Conservation (phyloP, 2,329 filamentous ascomycete species). For the Cyphellophora attinorum region DNA sequence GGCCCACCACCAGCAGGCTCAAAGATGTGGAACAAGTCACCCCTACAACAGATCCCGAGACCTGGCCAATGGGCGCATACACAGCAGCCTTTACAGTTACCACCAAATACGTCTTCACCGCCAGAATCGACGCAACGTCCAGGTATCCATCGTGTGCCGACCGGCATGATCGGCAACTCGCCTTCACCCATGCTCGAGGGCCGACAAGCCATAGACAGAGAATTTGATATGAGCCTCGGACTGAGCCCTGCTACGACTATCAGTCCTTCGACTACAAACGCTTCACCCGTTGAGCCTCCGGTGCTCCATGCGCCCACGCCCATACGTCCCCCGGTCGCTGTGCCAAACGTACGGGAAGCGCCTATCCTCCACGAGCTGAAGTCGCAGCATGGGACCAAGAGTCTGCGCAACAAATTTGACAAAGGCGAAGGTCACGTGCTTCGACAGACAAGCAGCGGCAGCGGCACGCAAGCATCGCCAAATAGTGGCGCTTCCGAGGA, state of each 20-base stretch:
- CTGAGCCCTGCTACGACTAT: constrained; percentile 3
- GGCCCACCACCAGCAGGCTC: background rate
- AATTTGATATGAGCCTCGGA: constrained; percentile 18
- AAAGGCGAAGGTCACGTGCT: background rate
- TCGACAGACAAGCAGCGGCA: too few relatives aligned
- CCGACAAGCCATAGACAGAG: constrained; percentile 10
- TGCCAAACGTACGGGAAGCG: constrained; percentile 8
- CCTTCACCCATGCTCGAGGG: constrained; percentile 2
- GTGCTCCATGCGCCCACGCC: constrained; percentile 15
- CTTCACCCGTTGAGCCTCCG: constrained; percentile 2
- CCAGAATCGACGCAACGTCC: constrained; percentile 2
- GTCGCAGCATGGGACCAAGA: background rate
- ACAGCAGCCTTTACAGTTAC: background rate
- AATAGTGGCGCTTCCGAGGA: background rate
- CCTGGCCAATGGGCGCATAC: too few relatives aligned
- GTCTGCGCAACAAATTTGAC: constrained; percentile 1
- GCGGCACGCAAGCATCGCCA: background rate
- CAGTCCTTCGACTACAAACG: constrained; percentile 3
- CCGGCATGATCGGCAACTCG: constrained; percentile 7
- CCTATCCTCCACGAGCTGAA: constrained; percentile 3
- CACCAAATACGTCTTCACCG: background rate
- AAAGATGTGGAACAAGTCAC: background rate
- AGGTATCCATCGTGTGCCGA: constrained; percentile 8
- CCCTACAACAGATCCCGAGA: background rate
- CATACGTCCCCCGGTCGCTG: constrained; percentile 9